phyloP scores from a whole-genome alignment of 2,329 filamentous ascomycete genomes.

The Bipolaris victoriae region DNA sequence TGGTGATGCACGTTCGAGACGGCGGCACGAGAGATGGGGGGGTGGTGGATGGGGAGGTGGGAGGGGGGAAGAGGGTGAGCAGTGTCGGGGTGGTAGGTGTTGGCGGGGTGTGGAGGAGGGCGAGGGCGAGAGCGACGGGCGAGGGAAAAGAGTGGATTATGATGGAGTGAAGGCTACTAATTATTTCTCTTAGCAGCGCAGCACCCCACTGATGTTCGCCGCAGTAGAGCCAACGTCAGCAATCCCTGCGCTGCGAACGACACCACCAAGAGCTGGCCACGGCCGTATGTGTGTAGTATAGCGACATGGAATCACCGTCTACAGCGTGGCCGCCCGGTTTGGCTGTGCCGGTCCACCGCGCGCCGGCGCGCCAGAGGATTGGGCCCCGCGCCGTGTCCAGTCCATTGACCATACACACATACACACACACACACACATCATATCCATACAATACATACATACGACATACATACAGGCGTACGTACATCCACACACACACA shows the following conservation, averaged over 20 bases:
- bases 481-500: too few relatives aligned
- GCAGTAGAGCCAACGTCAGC: slow-evolving; percentile 31
- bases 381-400: slow-evolving; percentile 3
- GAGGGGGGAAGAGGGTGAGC: slow-evolving; percentile 1
- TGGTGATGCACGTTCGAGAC: slow-evolving; percentile 4
- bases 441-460: too few relatives aligned
- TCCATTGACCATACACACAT: too few relatives aligned
- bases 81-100: not conserved
- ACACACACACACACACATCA: too few relatives aligned
- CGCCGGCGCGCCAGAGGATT: slow-evolving; percentile 13
- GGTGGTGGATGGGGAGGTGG: not conserved
- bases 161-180: slow-evolving; percentile 32
- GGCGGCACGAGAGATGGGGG: slow-evolving; percentile 5
- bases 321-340: slow-evolving; percentile 9
- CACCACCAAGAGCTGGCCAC: slow-evolving; percentile 26
- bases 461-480: too few relatives aligned
- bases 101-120: slow-evolving; percentile 21
- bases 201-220: slow-evolving; percentile 32
- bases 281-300: slow-evolving; percentile 28
- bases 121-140: slow-evolving; percentile 7
- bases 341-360: slow-evolving; percentile 11
- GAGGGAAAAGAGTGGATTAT: slow-evolving; percentile 22
- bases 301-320: slow-evolving; percentile 21
- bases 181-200: slow-evolving; percentile 40
- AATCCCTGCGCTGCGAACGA: slow-evolving; percentile 33